Conservation (phyloP, 2,329 filamentous ascomycete genomes). For the Verticillium longisporum region DNA sequence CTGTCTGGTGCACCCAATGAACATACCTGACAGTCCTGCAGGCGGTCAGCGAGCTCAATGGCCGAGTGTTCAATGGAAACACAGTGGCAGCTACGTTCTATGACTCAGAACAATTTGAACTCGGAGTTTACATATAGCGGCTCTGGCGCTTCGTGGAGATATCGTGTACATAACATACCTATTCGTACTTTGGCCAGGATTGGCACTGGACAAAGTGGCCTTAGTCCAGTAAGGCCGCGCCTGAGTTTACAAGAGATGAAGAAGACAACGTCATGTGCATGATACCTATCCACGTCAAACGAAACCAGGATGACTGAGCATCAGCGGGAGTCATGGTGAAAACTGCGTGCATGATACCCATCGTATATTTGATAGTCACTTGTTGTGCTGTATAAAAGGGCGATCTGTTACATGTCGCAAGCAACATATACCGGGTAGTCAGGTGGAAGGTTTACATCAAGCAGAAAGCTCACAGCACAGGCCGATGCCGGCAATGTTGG, state of each 20-base stretch:
- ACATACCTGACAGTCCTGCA: slow-evolving; percentile 21
- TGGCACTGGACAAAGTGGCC: neutral
- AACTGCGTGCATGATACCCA: neutral
- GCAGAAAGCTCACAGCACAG: neutral
- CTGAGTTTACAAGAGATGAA: too few relatives aligned
- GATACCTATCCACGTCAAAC: too few relatives aligned
- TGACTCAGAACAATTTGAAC: slow-evolving; percentile 74
- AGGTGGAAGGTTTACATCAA: neutral
- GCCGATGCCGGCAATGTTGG: neutral
- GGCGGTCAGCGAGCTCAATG: slow-evolving; percentile 86
- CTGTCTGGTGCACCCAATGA: neutral
- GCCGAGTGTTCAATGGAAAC: slow-evolving; percentile 83
- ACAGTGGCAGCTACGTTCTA: slow-evolving; percentile 77
- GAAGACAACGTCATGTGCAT: too few relatives aligned
- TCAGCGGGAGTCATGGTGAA: too few relatives aligned
- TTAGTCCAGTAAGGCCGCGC: too few relatives aligned
- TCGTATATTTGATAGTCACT: neutral
- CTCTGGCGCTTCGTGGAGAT: too few relatives aligned
- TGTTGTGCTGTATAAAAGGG: neutral
- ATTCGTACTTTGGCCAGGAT: too few relatives aligned
- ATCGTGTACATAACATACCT: too few relatives aligned
- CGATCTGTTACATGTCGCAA: neutral
- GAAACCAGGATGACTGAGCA: neutral
- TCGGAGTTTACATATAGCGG: slow-evolving; percentile 40
- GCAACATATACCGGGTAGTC: neutral